Conservation (phyloP, 495 filamentous ascomycete species). For the Margaritispora aquatica region DNA sequence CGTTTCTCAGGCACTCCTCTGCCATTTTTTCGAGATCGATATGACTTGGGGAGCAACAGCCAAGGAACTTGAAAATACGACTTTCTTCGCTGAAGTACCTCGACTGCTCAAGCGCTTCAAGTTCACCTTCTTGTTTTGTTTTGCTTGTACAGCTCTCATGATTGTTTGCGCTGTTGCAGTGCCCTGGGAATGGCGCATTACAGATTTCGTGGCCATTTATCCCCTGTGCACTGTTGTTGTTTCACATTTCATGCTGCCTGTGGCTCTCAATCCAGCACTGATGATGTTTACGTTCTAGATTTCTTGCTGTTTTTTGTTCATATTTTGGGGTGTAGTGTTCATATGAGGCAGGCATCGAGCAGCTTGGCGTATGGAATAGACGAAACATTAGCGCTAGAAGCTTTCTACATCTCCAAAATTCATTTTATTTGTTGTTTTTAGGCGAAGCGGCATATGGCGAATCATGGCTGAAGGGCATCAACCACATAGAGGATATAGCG, state of each 20-base stretch:
- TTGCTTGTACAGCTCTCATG: conserved; percentile 40
- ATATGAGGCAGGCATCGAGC: background rate
- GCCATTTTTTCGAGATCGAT: conserved; percentile 54
- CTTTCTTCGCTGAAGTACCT: conserved; percentile 55
- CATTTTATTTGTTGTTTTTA: background rate
- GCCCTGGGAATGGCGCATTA: conserved; percentile 50
- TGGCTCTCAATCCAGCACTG: conserved; percentile 56
- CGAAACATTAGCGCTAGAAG: background rate
- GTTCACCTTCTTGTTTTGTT: conserved; percentile 50
- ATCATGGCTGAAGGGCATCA: background rate
- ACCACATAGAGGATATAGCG: background rate
- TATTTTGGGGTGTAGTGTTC: background rate
- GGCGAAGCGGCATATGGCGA: background rate
- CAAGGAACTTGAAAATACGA: conserved; percentile 51
- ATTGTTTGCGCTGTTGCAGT: conserved; percentile 36
- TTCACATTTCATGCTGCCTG: conserved; percentile 52
- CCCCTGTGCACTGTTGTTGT: conserved; percentile 47
- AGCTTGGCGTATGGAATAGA: background rate
- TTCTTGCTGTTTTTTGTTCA: background rate
- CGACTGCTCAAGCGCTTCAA: conserved; percentile 53
- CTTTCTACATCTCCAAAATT: background rate
- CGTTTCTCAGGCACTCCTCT: conserved; percentile 49
- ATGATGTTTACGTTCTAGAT: conserved; percentile 60
- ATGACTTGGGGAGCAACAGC: conserved; percentile 58
- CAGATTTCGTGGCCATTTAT: conserved; percentile 50